Evolutionary conservation across 805 yeast species (phyloP), one percentile per base, ranked within the genome.

Genomic region (Brettanomyces nanus): DNA sequence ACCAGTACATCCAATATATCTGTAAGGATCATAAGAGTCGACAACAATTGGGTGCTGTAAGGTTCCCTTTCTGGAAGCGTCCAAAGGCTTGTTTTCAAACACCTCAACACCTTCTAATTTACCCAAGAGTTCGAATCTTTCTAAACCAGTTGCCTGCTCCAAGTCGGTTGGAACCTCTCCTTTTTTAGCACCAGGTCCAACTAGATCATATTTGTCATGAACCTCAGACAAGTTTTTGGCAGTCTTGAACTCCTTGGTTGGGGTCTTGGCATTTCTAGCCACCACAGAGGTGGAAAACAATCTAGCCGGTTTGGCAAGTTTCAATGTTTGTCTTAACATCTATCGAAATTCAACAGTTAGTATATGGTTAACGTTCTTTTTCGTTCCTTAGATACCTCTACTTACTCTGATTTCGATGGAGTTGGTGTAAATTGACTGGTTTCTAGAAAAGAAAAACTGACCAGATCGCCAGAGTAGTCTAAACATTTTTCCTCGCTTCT

Each of bases 81-180:
- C 85, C 58, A 92, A 77, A 51, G 95, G 92, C 62, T 80, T 82
- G 58, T 77, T 71, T 72, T 92, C 97, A 66, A 84, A 85, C 46
- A 92, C 74, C 55, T 92, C 97, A 50, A 90, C 75, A 75, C 98
- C 98, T 66, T 89, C 95, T 61, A 85, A 69, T 66, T 86, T 84
- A 69, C 94, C 97, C 56, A 92, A 76, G 52, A 84, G 63, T 74
- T 92, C 98, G 51, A 89, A 73, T 78, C 98, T 87, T 68, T 85
- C 97, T 59, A 90, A 71, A 83, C 98, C 98, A 36, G 98, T 92
- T 55, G 97, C 87, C 71, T 90, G 97, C 57, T 92, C 96, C 50
- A 85, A 61, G 64, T 89, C 95, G 44, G 95, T 78, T 62, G 97
- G 97, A 58, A 92, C 80, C 36, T 80, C 71, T 50, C 90, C 95